Evolutionary conservation across 2,329 filamentous ascomycete species (phyloP).

Genomic region (Penicillium concentricum): DNA sequence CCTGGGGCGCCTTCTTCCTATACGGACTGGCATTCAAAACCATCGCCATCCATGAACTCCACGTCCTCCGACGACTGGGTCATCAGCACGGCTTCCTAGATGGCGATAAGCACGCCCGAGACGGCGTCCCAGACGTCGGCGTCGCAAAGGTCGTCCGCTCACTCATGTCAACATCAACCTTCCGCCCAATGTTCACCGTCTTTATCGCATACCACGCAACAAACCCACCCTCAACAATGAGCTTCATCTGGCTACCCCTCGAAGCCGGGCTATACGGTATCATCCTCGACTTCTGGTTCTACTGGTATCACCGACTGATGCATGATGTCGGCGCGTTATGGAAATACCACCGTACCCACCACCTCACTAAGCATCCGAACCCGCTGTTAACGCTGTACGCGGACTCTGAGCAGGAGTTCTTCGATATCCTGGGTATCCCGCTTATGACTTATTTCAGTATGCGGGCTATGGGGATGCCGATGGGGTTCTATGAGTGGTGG

Average conservation of each 20-base stretch:
- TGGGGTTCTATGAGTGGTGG: slow-evolving; percentile 31
- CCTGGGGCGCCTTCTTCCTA: slow-evolving; percentile 21
- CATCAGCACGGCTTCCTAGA: slow-evolving; percentile 27
- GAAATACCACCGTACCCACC: slow-evolving; percentile 29
- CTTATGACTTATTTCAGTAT: slow-evolving; percentile 24
- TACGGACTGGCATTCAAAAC: slow-evolving; percentile 24
- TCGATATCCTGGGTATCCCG: slow-evolving; percentile 27
- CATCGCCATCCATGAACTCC: slow-evolving; percentile 27
- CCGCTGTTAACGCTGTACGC: slow-evolving; percentile 26
- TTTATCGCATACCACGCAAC: slow-evolving; percentile 22
- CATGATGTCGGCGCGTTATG: slow-evolving; percentile 24
- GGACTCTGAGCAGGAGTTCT: slow-evolving; percentile 27
- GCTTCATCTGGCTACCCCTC: slow-evolving; percentile 22
- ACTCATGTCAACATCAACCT: slow-evolving; percentile 23
- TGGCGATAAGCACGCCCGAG: slow-evolving; percentile 28
- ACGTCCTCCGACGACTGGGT: slow-evolving; percentile 25
- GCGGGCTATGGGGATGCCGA: slow-evolving; percentile 23
- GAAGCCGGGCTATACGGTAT: slow-evolving; percentile 25
- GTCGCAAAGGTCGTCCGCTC: slow-evolving; percentile 26
- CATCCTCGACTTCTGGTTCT: slow-evolving; percentile 31
- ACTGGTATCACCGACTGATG: slow-evolving; percentile 30
- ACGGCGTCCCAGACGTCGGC: slow-evolving; percentile 27
- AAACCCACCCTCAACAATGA: slow-evolving; percentile 18
- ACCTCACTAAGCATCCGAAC: slow-evolving; percentile 28
- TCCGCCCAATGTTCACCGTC: slow-evolving; percentile 28